A percentile compares a stretch with the other conserved stretches of the same genome.
phyloP scores from a whole-genome alignment of 441 rosid species.

The Pelargonium fulgidum region DNA sequence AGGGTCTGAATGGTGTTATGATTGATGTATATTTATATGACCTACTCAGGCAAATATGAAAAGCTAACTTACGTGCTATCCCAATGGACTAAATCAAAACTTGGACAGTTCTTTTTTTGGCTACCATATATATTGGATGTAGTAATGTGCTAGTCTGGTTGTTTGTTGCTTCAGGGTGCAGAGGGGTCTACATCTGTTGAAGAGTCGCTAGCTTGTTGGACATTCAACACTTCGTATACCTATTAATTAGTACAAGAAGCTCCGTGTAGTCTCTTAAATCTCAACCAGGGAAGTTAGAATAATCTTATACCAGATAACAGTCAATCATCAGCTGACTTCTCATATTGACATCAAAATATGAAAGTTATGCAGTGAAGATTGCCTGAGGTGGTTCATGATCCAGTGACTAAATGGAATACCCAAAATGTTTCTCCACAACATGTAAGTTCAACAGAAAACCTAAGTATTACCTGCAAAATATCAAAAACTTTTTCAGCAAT shows the following conservation, averaged over 20 bases:
- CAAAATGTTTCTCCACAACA: not conserved
- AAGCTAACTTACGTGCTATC: not conserved
- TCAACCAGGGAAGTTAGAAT: not conserved
- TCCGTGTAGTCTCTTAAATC: not conserved
- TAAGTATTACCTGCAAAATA: constrained; percentile 63
- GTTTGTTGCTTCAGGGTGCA: not conserved
- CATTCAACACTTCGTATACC: not conserved
- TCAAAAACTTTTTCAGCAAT: constrained; percentile 72
- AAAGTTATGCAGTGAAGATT: not conserved
- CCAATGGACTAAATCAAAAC: not conserved
- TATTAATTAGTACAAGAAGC: not conserved
- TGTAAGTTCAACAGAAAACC: not conserved
- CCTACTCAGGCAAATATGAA: not conserved
- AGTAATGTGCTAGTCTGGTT: not conserved
- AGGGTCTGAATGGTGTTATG: not conserved
- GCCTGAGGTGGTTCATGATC: not conserved
- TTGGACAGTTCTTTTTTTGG: not conserved
- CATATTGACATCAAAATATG: not conserved
- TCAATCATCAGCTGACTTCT: constrained; percentile 1
- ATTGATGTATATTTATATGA: not conserved
- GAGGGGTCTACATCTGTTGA: not conserved
- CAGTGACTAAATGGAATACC: not conserved
- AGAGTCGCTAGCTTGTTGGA: not conserved
- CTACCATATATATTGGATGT: not conserved
- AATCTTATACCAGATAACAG: not conserved